Percentiles rank a stretch among this genome's conserved stretches.
Evolutionary conservation across 768 basidiomycete genomes (phyloP).

Genomic region (Leccinum sublutescens): DNA sequence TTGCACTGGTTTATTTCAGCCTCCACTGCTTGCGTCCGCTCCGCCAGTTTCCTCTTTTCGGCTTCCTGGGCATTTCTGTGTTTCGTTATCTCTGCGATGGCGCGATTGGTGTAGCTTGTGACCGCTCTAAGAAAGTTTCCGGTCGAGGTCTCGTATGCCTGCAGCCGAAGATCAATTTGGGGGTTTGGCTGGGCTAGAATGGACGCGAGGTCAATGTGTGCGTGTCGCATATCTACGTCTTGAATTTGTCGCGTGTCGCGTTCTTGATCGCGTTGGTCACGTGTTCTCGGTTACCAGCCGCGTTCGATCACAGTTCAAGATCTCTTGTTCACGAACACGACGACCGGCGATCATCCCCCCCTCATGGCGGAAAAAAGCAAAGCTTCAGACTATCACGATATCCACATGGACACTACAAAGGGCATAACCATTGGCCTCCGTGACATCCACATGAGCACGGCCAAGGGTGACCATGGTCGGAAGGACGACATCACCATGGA

Average conservation of each 20-base stretch:
- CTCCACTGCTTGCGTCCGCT: constrained; percentile 63
- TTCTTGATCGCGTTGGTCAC: constrained; percentile 20
- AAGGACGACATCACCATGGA: constrained; percentile 67
- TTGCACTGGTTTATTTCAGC: constrained; percentile 74
- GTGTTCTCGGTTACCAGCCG: constrained; percentile 16
- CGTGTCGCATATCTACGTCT: constrained; percentile 24
- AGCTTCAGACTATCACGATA: constrained; percentile 43
- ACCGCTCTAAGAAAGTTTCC: constrained; percentile 73
- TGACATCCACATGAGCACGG: constrained; percentile 65
- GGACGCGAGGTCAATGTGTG: constrained; percentile 61
- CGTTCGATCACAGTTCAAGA: neutral
- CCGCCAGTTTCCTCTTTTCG: constrained; percentile 60
- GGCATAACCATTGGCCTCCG: constrained; percentile 46
- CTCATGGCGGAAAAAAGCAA: constrained; percentile 16
- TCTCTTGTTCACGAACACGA: no score
- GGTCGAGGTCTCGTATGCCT: constrained; percentile 63
- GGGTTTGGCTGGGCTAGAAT: constrained; percentile 56
- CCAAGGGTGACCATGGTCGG: constrained; percentile 46
- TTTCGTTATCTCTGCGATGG: constrained; percentile 66
- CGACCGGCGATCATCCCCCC: no score
- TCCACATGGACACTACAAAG: constrained; percentile 81
- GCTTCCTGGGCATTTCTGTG: constrained; percentile 58
- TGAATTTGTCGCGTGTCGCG: no score
- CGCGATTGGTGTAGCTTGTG: constrained; percentile 67
- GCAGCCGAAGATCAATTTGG: constrained; percentile 60